Evolutionary conservation across 352 stramenopile genomes (phyloP).

Genomic region (Phytophthora aleatoria): DNA sequence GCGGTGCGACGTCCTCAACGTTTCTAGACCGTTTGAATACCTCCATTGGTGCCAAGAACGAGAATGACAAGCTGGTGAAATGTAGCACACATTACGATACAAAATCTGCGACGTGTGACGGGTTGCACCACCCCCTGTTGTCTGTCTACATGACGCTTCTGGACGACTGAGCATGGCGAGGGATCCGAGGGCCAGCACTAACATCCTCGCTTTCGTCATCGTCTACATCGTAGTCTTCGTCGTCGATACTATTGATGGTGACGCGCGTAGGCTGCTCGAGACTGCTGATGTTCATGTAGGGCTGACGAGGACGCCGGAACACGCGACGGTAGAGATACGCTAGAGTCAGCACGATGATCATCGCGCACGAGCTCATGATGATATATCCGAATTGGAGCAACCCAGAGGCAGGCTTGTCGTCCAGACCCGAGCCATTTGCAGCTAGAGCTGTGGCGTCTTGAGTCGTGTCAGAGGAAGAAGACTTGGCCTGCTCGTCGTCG

Average conservation of each 20-base stretch:
- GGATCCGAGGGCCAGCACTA: conserved; percentile 21
- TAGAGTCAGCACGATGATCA: conserved; percentile 67
- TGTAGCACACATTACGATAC: conserved; percentile 16
- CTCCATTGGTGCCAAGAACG: conserved; percentile 29
- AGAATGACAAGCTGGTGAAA: conserved; percentile 7
- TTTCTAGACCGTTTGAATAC: conserved; percentile 25
- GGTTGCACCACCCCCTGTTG: background rate
- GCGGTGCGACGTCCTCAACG: conserved; percentile 26
- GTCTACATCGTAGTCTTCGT: conserved; percentile 39
- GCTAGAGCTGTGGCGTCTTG: conserved; percentile 25
- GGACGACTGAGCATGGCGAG: conserved; percentile 38
- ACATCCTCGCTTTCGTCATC: conserved; percentile 48
- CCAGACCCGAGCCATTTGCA: conserved; percentile 26
- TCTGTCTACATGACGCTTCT: conserved; percentile 24
- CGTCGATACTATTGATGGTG: conserved; percentile 28
- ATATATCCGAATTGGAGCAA: conserved; percentile 67
- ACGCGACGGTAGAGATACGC: conserved; percentile 75
- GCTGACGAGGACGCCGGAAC: conserved; percentile 56
- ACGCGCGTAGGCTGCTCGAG: conserved; percentile 35
- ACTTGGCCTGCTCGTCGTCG: conserved; percentile 9
- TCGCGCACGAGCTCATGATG: conserved; percentile 60
- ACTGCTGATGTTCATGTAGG: conserved; percentile 80
- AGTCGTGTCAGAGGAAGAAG: conserved; percentile 9
- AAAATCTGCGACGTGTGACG: conserved; percentile 25
- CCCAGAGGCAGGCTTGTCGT: conserved; percentile 36